A percentile compares a stretch with the other conserved stretches of the same genome.
phyloP scores from a whole-genome alignment of 257 asterid species.

The Leonotis leonurus region DNA sequence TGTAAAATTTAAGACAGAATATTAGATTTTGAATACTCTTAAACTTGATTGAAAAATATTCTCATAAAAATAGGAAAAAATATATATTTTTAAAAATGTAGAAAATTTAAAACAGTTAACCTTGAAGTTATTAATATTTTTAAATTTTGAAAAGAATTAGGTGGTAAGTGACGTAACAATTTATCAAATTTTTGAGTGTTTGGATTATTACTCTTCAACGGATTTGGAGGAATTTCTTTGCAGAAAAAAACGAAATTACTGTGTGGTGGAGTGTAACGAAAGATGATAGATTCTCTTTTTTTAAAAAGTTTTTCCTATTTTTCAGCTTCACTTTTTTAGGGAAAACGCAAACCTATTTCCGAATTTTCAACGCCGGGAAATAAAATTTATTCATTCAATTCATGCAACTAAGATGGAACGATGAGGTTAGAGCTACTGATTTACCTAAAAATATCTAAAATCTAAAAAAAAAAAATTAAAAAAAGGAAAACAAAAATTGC shows the following conservation, averaged over 20 bases:
- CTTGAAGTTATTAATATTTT: too few species aligned
- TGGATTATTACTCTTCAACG: not conserved
- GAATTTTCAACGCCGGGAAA: not conserved
- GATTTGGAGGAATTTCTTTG: not conserved
- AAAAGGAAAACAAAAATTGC: not conserved
- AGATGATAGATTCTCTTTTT: not conserved
- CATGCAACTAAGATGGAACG: slow-evolving; percentile 6
- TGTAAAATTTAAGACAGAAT: too few species aligned
- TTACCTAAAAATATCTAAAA: not conserved
- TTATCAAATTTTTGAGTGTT: too few species aligned
- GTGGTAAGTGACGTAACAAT: too few species aligned
- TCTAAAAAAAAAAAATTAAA: not conserved
- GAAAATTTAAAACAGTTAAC: too few species aligned
- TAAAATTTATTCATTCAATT: not conserved
- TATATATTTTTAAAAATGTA: too few species aligned
- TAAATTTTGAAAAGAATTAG: too few species aligned
- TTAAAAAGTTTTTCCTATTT: too few species aligned
- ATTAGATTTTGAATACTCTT: too few species aligned
- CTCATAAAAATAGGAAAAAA: too few species aligned
- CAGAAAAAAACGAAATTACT: not conserved
- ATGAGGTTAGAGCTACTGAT: too few species aligned
- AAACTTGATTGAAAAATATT: too few species aligned
- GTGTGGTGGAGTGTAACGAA: slow-evolving; percentile 1
- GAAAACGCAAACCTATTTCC: not conserved
- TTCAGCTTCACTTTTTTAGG: not conserved